These are phyloP conservation scores for Houttuynia cordata DNA, from an alignment of 164 flowering plant species.

Conservation along the genomic window DNA sequence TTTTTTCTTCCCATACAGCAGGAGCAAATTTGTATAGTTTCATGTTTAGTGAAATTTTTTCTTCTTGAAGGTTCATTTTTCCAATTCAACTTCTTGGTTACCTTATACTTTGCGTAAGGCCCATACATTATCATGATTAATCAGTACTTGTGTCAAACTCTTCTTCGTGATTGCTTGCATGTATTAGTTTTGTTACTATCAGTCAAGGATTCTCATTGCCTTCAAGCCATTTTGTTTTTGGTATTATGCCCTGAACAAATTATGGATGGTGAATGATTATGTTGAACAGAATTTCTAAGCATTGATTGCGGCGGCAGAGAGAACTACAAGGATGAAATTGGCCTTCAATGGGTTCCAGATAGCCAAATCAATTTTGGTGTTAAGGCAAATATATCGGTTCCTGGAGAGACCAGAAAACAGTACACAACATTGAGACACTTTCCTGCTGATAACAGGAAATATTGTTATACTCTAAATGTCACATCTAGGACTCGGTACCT, in stretches of 20 bases:
- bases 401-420: conserved; percentile 63
- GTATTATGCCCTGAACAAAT: not conserved
- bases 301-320: conserved; percentile 75
- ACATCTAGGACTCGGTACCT: conserved; percentile 70
- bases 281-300: conserved; percentile 79
- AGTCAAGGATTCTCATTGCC: too few species aligned
- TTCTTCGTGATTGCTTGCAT: not conserved
- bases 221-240: not conserved
- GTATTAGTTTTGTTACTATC: too few species aligned
- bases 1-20: not conserved
- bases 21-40: too few species aligned
- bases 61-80: too few species aligned
- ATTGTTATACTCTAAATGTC: conserved; percentile 74
- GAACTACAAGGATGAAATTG: conserved; percentile 65
- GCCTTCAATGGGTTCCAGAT: conserved; percentile 78
- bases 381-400: conserved; percentile 39
- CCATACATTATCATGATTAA: too few species aligned
- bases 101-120: too few species aligned
- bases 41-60: too few species aligned
- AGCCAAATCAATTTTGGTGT: conserved; percentile 39
- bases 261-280: conserved; percentile 7
- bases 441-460: conserved; percentile 75
- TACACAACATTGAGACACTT: conserved; percentile 67
- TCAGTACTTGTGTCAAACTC: too few species aligned
- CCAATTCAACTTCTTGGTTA: too few species aligned